Percentiles rank a stretch among this genome's conserved stretches.
These are phyloP conservation scores for Prunus mira DNA, from an alignment of 306 rosid genomes.

Conservation along the genomic window DNA sequence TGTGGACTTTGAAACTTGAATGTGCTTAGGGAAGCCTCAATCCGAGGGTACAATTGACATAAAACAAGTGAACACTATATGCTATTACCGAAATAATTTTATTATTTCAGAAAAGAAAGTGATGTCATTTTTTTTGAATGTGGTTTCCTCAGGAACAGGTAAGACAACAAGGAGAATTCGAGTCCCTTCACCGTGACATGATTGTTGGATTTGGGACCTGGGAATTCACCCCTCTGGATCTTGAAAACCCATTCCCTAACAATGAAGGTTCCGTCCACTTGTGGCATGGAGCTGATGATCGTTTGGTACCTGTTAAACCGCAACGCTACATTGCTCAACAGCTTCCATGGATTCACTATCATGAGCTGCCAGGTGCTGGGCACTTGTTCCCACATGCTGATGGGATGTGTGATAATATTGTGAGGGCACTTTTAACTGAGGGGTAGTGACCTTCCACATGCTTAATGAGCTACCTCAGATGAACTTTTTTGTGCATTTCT, in stretches of 20 bases:
- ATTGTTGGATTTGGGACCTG: constrained; percentile 69
- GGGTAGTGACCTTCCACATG: constrained; percentile 29
- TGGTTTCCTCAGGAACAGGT: constrained; percentile 46
- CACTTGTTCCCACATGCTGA: constrained; percentile 53
- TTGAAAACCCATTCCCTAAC: constrained; percentile 71
- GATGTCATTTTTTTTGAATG: not conserved
- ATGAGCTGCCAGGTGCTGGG: constrained; percentile 74
- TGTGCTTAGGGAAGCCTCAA: not conserved
- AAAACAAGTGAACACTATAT: not conserved
- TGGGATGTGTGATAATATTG: constrained; percentile 46
- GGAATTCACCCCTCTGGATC: constrained; percentile 73
- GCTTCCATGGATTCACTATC: constrained; percentile 84
- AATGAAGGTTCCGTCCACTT: constrained; percentile 71
- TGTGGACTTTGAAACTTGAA: too few species aligned
- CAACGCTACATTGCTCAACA: constrained; percentile 57
- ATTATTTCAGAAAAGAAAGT: not conserved
- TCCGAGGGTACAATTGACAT: not conserved
- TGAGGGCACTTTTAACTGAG: constrained; percentile 44
- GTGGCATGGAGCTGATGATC: constrained; percentile 90
- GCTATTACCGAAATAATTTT: not conserved
- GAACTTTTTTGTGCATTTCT: constrained; percentile 15
- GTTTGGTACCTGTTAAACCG: constrained; percentile 46
- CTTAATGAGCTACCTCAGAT: constrained; percentile 11
- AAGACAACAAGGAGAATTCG: constrained; percentile 71
- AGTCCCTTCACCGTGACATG: constrained; percentile 56